These are phyloP conservation scores for Aurifilum marmelostoma DNA, from an alignment of 2,329 filamentous ascomycete species.

Conservation along the genomic window DNA sequence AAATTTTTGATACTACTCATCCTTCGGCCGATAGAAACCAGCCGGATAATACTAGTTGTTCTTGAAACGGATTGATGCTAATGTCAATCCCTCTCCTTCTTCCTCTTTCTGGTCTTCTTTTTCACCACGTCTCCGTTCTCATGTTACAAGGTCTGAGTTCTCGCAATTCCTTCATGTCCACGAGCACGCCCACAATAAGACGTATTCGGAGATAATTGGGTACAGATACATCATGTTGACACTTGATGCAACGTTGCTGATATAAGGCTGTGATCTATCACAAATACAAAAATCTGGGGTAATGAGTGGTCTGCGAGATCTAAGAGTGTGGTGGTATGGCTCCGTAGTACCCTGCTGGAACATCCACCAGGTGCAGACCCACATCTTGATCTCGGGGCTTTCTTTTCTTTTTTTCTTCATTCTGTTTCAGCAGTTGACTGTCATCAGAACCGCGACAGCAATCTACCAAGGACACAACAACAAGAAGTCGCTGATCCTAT, in stretches of 20 bases:
- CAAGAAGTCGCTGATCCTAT: too few relatives aligned
- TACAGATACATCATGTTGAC: conserved; percentile 2
- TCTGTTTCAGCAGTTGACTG: background rate
- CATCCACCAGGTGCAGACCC: background rate
- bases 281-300: background rate
- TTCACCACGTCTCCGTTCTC: too few relatives aligned
- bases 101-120: background rate
- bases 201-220: background rate
- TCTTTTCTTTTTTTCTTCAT: too few relatives aligned
- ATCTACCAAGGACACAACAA: too few relatives aligned
- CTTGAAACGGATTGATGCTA: background rate
- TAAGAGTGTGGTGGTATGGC: background rate
- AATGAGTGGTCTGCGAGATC: conserved; percentile 43
- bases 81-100: background rate
- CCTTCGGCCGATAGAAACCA: background rate
- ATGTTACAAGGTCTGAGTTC: background rate
- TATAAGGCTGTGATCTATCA: conserved; percentile 11
- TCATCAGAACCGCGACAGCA: too few relatives aligned
- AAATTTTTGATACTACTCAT: background rate
- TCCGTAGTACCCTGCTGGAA: background rate
- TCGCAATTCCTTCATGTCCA: background rate
- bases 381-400: background rate
- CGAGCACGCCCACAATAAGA: background rate
- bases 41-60: conserved; percentile 2
- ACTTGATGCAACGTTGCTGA: conserved; percentile 14